Percentiles rank a stretch among this genome's conserved stretches.
Conservation (phyloP, 2,329 filamentous ascomycete species). For the Fusarium sarcochroum region DNA sequence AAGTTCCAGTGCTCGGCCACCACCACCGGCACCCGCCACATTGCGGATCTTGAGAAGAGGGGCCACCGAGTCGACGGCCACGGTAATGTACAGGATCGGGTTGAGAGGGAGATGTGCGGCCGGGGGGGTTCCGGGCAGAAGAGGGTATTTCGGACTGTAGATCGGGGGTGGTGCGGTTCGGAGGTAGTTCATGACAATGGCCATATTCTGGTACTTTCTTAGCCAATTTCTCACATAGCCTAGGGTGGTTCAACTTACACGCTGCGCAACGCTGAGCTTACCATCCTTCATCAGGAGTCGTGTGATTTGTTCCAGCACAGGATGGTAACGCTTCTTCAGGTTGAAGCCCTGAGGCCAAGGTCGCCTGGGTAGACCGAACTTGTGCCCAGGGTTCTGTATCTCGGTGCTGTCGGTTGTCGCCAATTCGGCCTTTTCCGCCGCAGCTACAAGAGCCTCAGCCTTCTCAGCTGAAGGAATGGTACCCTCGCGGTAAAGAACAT, state of each 20-base stretch:
- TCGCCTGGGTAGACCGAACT: constrained; percentile 80
- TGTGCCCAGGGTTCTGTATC: constrained; percentile 70
- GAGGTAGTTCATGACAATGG: constrained; percentile 84
- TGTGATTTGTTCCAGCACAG: constrained; percentile 87
- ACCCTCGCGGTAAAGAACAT: constrained; percentile 59
- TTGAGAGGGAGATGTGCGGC: constrained; percentile 86
- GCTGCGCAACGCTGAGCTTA: constrained; percentile 90
- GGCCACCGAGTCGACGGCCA: constrained; percentile 93
- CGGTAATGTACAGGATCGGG: constrained; percentile 88
- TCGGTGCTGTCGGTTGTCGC: constrained; percentile 31
- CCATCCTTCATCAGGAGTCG: constrained; percentile 93
- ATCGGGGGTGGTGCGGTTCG: constrained; percentile 86
- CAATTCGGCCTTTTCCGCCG: constrained; percentile 39
- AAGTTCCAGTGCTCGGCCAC: constrained; percentile 86
- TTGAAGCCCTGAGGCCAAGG: constrained; percentile 74
- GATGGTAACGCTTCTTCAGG: constrained; percentile 87
- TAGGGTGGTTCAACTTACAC: constrained; percentile 66
- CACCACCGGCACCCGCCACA: constrained; percentile 84
- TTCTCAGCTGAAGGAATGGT: constrained; percentile 55
- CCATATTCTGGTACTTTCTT: constrained; percentile 77
- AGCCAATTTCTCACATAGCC: constrained; percentile 5
- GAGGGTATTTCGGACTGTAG: constrained; percentile 77
- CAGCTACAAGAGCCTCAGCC: constrained; percentile 52
- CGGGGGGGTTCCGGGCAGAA: constrained; percentile 83
- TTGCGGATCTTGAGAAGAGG: constrained; percentile 86